Evolutionary conservation across 768 basidiomycete genomes (phyloP).

Genomic region (Amanita pseudoporphyria): DNA sequence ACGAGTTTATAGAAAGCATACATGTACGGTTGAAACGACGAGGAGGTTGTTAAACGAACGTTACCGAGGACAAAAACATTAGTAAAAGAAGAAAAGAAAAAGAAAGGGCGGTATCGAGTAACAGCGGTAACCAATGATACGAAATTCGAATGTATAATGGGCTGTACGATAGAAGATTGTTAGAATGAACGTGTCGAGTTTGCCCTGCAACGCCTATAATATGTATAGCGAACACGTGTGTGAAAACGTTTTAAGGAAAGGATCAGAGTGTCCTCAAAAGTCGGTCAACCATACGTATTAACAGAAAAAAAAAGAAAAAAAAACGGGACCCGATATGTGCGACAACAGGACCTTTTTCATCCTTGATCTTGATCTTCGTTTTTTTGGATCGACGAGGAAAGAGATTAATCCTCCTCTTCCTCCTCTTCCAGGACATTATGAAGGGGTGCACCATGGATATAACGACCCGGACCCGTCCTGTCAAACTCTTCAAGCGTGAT

Average conservation of each 20-base stretch:
- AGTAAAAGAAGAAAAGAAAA: neutral
- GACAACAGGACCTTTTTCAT: neutral
- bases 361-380: no score
- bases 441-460: slow-evolving; percentile 77
- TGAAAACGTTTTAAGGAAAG: neutral
- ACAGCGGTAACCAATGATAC: neutral
- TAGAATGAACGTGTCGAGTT: neutral
- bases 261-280: no score
- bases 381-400: neutral
- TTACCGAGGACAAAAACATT: neutral
- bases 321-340: neutral
- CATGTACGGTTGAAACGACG: neutral
- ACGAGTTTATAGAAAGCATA: neutral
- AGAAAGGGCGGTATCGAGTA: slow-evolving; percentile 4
- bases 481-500: slow-evolving; percentile 37
- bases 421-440: slow-evolving; percentile 83
- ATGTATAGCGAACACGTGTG: neutral
- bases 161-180: no score
- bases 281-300: neutral
- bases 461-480: slow-evolving; percentile 58
- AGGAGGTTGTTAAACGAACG: neutral
- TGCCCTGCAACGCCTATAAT: neutral
- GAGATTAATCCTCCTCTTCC: slow-evolving; percentile 40
- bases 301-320: neutral
- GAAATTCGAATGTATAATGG: neutral